Base-by-base conservation (phyloP, 371 early-diverging fungal species). In the Dipsacomyces acuminosporus region DNA sequence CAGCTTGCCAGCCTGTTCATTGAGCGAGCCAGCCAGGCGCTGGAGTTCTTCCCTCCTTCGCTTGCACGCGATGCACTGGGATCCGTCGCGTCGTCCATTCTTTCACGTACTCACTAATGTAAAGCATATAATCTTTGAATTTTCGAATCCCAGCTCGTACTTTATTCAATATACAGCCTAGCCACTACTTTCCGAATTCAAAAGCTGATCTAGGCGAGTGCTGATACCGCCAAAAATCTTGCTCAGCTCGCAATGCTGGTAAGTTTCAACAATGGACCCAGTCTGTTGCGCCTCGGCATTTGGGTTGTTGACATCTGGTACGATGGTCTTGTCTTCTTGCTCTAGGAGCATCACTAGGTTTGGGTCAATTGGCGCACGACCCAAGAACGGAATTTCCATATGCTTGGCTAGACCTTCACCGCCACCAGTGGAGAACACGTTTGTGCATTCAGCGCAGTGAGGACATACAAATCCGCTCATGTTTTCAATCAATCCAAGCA, bases 401-500 rank as follows among this genome's bases (percentile, higher is more conserved):
- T 94, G 88, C 30, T 81, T 76, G 1, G 94, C 90, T 81, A 94
- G 80, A 3, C 83, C 78, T 59, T 92, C 89, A 23, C 94, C 96
- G 43, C 95, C 95, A 42, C 95, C 95, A 5, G 89, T 82, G 17
- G 94, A 91, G 74, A 96, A 96, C 47, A 96, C 71, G 70, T 91
- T 89, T 18, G 90, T 89, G 72, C 94, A 93, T 66, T 93, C 93
- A 80, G 87, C 64, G 48, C 59, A 71, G 41, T 57, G 61, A 11
- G 69, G 71, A 20, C 73, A 70, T 24, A 72, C 87, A 71, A 94
- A 94, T 0, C 94, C 96, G 48, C 88, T 82, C 99, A 99, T 99
- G 74, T 99, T 99, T 74, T 99, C 99, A 15, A 99, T 88, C 0
- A 99, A 77, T 1, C 99, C 99, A 19, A 99, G 56, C 38, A 99